phyloP scores from a whole-genome alignment of 495 filamentous ascomycete species.

The Oleoguttula mirabilis region DNA sequence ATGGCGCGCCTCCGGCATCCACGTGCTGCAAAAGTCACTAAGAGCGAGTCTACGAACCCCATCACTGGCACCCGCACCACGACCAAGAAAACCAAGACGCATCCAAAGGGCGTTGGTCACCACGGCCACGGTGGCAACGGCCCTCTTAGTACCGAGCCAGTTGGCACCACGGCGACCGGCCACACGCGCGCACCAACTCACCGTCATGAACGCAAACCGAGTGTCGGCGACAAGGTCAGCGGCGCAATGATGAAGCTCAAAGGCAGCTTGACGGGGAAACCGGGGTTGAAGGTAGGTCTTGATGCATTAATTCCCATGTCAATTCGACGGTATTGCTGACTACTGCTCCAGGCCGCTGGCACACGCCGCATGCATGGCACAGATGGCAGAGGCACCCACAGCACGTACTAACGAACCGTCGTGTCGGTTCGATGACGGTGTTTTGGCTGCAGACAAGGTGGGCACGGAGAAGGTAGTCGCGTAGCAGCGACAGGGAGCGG shows the following conservation, averaged over 20 bases:
- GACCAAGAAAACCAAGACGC: constrained; percentile 28
- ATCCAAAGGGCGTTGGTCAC: constrained; percentile 12
- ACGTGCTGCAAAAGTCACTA: constrained; percentile 8
- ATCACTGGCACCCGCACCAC: constrained; percentile 30
- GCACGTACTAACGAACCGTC: too few species aligned
- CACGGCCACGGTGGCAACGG: constrained; percentile 14
- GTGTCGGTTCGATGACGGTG: too few species aligned
- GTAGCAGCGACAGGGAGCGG: too few species aligned
- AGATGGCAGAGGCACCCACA: constrained; percentile 43
- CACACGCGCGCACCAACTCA: constrained; percentile 24
- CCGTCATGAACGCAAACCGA: constrained; percentile 45
- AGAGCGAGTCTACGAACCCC: constrained; percentile 20
- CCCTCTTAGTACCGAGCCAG: constrained; percentile 3
- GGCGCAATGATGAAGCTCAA: constrained; percentile 56
- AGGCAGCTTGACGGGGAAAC: constrained; percentile 47
- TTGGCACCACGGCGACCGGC: not conserved
- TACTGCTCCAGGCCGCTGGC: constrained; percentile 55
- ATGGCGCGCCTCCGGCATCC: constrained; percentile 23
- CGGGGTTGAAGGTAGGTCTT: constrained; percentile 50
- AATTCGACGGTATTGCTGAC: too few species aligned
- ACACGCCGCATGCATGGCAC: constrained; percentile 61
- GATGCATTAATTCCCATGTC: too few species aligned
- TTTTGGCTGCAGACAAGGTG: too few species aligned
- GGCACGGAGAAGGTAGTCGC: too few species aligned
- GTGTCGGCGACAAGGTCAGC: constrained; percentile 55